These are phyloP conservation scores for Naematelia encephala DNA, from an alignment of 768 basidiomycete species.

Conservation along the genomic window DNA sequence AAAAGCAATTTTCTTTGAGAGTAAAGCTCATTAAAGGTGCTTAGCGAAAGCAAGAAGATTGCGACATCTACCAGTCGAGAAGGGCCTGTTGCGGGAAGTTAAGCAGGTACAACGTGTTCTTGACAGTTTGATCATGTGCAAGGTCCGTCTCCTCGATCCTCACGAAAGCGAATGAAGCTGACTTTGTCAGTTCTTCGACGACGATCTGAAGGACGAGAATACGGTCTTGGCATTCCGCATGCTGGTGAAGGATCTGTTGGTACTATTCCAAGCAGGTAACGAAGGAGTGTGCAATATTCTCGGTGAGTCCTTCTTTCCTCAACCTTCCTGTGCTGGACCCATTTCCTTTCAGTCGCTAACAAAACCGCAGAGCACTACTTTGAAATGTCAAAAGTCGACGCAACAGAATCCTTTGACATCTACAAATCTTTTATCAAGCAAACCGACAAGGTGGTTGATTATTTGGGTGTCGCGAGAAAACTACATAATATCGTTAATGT, in stretches of 20 bases:
- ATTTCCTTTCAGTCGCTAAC: background rate
- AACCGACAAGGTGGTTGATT: slow-evolving; percentile 85
- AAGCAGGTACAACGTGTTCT: slow-evolving; percentile 86
- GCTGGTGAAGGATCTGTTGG: slow-evolving; percentile 92
- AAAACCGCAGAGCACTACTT: slow-evolving; percentile 76
- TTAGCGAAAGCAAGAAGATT: slow-evolving; percentile 62
- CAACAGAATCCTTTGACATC: slow-evolving; percentile 72
- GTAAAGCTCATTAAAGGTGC: background rate
- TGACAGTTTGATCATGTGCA: slow-evolving; percentile 78
- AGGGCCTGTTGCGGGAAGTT: slow-evolving; percentile 88
- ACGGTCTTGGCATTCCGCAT: slow-evolving; percentile 82
- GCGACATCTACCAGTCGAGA: slow-evolving; percentile 88
- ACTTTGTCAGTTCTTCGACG: slow-evolving; percentile 76
- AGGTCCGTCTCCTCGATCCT: slow-evolving; percentile 58
- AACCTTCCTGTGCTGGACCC: background rate
- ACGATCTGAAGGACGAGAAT: slow-evolving; percentile 87
- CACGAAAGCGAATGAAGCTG: background rate
- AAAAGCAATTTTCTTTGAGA: background rate
- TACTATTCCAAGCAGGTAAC: slow-evolving; percentile 92
- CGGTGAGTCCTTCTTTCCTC: slow-evolving; percentile 43
- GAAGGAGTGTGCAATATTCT: slow-evolving; percentile 72
- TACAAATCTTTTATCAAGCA: slow-evolving; percentile 94
- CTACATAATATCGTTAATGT: slow-evolving; percentile 90
- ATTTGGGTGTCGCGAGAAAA: slow-evolving; percentile 84
- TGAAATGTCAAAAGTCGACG: slow-evolving; percentile 95